Evolutionary conservation across 2,329 filamentous ascomycete genomes (phyloP), one percentile per base, ranked within the genome.

Genomic region (Metarhizium robertsii): DNA sequence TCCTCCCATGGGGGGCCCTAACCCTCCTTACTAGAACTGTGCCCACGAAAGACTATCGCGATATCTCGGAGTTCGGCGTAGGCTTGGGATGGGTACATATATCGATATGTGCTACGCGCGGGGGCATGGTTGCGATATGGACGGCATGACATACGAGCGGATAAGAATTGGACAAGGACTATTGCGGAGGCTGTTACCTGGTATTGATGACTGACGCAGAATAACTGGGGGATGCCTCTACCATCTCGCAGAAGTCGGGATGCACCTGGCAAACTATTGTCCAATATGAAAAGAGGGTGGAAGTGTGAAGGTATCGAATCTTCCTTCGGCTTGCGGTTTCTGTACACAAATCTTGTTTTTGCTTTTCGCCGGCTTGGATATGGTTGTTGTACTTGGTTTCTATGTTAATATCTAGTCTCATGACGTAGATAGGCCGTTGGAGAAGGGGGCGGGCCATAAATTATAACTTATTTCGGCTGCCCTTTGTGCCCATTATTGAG

Each of bases 21-120:
- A 79, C 73, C 77, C 77, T 34, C 65, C 71, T 14, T 80, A 79
- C 70, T 79, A 77, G 68, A 60, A 53, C 56, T 30, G n/a, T 50
- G 34, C 16, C 10, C 11, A 40, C 38, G 38, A 14, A 4, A 29
- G 36, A 25, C n/a, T 43, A 34, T 29, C 16, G 45, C 32, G 18
- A 20, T 40, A 51, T 38, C 18, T 34, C 8, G 32, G 11, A 18
- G 50, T 25, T 50, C n/a, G 55, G 40, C 7, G 51, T 40, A 30
- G 48, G 25, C 43, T 48, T 8, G 20, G 18, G 42, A 13, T 16
- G 43, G 30, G 50, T 38, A 43, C 34, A 48, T 36, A n/a, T 30
- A 25, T 46, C 29, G 18, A 52, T 18, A 55, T 52, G 32, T 55
- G 43, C 14, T 40, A 42, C 20, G 20, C 29, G 4, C 2, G 25